Conservation (phyloP, 495 filamentous ascomycete species). For the Lophiostoma macrostomum region DNA sequence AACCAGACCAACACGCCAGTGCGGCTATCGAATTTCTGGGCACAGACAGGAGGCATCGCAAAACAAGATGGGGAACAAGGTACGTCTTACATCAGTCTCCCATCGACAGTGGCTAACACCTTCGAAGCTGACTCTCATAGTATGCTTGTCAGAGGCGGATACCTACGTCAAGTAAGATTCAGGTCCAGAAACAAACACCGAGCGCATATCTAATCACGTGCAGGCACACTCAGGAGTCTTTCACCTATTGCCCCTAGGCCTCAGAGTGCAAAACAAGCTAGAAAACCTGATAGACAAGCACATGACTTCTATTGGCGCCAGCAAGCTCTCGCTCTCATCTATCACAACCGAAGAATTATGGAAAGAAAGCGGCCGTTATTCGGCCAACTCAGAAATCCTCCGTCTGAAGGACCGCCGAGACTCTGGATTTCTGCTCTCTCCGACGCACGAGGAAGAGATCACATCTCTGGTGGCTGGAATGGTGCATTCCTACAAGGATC, state of each 20-base stretch:
- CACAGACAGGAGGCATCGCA: slow-evolving; percentile 70
- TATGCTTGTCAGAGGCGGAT: slow-evolving; percentile 73
- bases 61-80: slow-evolving; percentile 49
- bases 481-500: slow-evolving; percentile 79
- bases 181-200: neutral
- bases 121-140: slow-evolving; percentile 61
- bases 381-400: slow-evolving; percentile 70
- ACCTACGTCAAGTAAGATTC: slow-evolving; percentile 55
- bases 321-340: slow-evolving; percentile 82
- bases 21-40: slow-evolving; percentile 73
- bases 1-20: slow-evolving; percentile 54
- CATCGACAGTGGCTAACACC: neutral
- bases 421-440: slow-evolving; percentile 71
- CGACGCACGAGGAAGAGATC: slow-evolving; percentile 96
- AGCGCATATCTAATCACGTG: slow-evolving; percentile 46
- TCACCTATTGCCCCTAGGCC: slow-evolving; percentile 87
- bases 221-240: slow-evolving; percentile 87
- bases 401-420: slow-evolving; percentile 76
- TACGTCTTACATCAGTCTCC: neutral
- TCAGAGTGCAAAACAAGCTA: slow-evolving; percentile 84
- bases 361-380: slow-evolving; percentile 64
- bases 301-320: slow-evolving; percentile 82
- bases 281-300: slow-evolving; percentile 82
- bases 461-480: slow-evolving; percentile 71
- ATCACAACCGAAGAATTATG: slow-evolving; percentile 84